Evolutionary conservation across 352 stramenopile genomes (phyloP).

Genomic region (Globisporangium cylindrosporum): DNA sequence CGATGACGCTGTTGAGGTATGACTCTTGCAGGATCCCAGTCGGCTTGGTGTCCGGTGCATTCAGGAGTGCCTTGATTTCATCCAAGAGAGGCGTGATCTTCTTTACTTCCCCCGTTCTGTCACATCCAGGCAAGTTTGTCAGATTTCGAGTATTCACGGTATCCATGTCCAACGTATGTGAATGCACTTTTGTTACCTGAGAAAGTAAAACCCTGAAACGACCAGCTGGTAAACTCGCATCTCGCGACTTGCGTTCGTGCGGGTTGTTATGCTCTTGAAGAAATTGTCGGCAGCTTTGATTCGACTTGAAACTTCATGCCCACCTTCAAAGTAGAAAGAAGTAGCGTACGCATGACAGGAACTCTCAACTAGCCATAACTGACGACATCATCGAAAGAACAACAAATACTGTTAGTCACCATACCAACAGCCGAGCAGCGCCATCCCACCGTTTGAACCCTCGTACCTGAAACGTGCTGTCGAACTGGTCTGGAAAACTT

Average conservation of each 20-base stretch:
- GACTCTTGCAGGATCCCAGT: conserved; percentile 23
- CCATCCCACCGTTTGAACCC: background rate
- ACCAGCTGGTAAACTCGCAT: conserved; percentile 60
- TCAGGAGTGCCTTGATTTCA: conserved; percentile 29
- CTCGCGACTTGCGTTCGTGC: conserved; percentile 27
- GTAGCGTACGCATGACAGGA: conserved; percentile 52
- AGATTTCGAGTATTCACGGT: background rate
- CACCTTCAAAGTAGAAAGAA: conserved; percentile 29
- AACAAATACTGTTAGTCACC: background rate
- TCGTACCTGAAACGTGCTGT: conserved; percentile 51
- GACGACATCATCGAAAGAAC: background rate
- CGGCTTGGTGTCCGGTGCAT: conserved; percentile 8
- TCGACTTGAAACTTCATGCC: conserved; percentile 29
- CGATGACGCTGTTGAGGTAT: conserved; percentile 56
- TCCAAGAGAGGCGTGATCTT: conserved; percentile 42
- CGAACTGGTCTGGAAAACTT: conserved; percentile 40
- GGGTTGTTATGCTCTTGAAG: conserved; percentile 27
- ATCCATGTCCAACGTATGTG: background rate
- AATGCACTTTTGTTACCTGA: conserved; percentile 32
- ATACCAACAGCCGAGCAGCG: background rate
- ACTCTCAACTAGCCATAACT: conserved; percentile 71
- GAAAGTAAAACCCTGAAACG: conserved; percentile 47
- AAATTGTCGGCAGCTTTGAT: conserved; percentile 46
- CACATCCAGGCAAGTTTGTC: background rate
- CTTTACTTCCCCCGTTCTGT: conserved; percentile 41